Conservation (phyloP, 495 filamentous ascomycete species). For the Penicillium ucsense region DNA sequence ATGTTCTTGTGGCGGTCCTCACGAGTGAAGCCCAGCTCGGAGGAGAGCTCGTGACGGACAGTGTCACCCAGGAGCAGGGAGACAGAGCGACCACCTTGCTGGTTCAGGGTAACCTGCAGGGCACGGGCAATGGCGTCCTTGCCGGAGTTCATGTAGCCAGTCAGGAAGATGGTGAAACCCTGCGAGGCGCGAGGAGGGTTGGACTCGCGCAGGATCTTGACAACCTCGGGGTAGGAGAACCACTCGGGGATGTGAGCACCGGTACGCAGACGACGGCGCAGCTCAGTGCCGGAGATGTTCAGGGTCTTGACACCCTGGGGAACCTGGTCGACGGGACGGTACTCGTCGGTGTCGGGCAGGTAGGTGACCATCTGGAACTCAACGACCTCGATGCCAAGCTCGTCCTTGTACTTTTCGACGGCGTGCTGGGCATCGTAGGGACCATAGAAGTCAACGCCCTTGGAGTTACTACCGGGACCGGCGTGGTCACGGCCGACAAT, state of each 20-base stretch:
- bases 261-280: conserved; percentile 77
- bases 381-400: conserved; percentile 96
- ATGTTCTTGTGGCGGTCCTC: conserved; percentile 95
- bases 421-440: conserved; percentile 97
- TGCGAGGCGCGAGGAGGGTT: conserved; percentile 81
- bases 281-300: conserved; percentile 94
- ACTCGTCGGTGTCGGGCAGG: conserved; percentile 93
- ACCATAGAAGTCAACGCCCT: conserved; percentile 94
- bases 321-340: conserved; percentile 85
- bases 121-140: conserved; percentile 95
- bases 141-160: conserved; percentile 90
- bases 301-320: conserved; percentile 74
- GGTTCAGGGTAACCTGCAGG: conserved; percentile 94
- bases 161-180: conserved; percentile 97
- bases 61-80: conserved; percentile 92
- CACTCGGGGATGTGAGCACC: conserved; percentile 94
- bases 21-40: conserved; percentile 89
- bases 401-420: conserved; percentile 90
- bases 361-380: conserved; percentile 99
- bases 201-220: conserved; percentile 88
- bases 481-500: conserved; percentile 98
- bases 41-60: conserved; percentile 83
- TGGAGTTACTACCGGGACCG: conserved; percentile 92
- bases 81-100: conserved; percentile 92
- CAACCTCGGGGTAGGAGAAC: conserved; percentile 99